Evolutionary conservation across 495 filamentous ascomycete species (phyloP), one percentile per base, ranked within the genome.

Genomic region (Hypoxylon crocopeplum): DNA sequence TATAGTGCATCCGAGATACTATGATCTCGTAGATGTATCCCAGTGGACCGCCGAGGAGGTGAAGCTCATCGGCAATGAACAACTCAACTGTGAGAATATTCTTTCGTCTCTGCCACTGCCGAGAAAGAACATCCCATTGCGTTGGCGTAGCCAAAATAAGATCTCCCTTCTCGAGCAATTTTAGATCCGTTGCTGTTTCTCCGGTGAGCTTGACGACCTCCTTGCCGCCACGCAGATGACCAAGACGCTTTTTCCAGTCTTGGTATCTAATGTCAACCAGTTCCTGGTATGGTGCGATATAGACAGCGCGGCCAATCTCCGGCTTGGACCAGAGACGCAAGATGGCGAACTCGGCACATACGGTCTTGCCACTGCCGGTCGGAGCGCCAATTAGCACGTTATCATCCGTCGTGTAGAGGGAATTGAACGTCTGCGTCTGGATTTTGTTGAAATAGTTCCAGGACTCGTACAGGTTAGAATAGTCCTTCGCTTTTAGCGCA

Each of bases 1-100:
- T 95, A 63, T 93, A 94, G 69, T 96, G 92, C 93, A 98, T 97
- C 37, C 94, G 88, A 47, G 95, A 97, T 42, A 99, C 89, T 45
- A 99, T 86, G 39, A 93, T 88, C 73, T 99, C 94, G 71, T 98
- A 99, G 11, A 93, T 83, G 68, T 93, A 96, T 12, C 94, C 95
- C 42, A 84, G 81, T 54, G 88, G 87, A 5, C 93, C 94, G 50
- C 93, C 94, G n/a, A 99, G 79, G 83, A 97, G 86, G 69, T 98
- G 95, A 33, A 99, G 81, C 69, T 99, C 94, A 68, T 99, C 95
- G 2, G 92, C 92, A 62, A 99, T 92, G 72, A 99, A 93, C 7
- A 99, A 77, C 71, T 92, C 86, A 32, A 98, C 87, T 1, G 85
- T 89, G 65, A 96, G 91, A 6, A 99, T 85, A 66, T 96, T 96